Evolutionary conservation across 306 rosid genomes (phyloP), one percentile per base, ranked within the genome.

Genomic region (Clitoria ternatea): DNA sequence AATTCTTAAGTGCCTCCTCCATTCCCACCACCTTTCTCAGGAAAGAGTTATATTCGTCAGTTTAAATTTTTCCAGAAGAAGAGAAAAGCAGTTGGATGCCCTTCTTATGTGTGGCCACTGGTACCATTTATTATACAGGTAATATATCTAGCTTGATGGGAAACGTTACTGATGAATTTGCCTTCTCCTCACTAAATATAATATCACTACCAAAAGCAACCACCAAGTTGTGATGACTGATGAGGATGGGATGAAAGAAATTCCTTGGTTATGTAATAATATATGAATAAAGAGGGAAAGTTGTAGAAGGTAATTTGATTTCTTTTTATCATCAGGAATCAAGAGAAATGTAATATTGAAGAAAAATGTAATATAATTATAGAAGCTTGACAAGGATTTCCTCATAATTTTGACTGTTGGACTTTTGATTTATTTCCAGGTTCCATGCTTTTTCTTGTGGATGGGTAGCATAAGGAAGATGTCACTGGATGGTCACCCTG

Each of bases 1-100:
- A 66, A 79, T 85, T 89, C 86, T 89, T 81, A 80, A 93, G 98
- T 90, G 90, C 97, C 98, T 74, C 88, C 92, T 84, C 94, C 94
- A 70, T 74, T 90, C 73, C 98, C 98, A 57, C 97, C 92, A 73
- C 96, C 86, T 75, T 79, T 88, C 78, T 93, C 96, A 70, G 96
- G 96, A 88, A 83, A 78, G 86, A 93, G 98, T 82, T 88, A 67
- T 76, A 75, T 76, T 12, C 79, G 83, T 63, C 97, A 90, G 47
- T 39, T 86, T 76, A 43, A 45, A 30, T 76, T 77, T 33, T 93
- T 85, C 33, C 82, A 53, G 57, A 83, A 72, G 87, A 75, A 90
- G 85, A 90, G 91, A 79, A 90, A 72, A 80, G 94, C 80, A 44
- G 66, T 79, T 66, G 96, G 96, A 42, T 90, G 97, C 67, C 98